Evolutionary conservation across 116 monocot species (phyloP), one percentile per base, ranked within the genome.

Genomic region (Papilionanthe hybrid): DNA sequence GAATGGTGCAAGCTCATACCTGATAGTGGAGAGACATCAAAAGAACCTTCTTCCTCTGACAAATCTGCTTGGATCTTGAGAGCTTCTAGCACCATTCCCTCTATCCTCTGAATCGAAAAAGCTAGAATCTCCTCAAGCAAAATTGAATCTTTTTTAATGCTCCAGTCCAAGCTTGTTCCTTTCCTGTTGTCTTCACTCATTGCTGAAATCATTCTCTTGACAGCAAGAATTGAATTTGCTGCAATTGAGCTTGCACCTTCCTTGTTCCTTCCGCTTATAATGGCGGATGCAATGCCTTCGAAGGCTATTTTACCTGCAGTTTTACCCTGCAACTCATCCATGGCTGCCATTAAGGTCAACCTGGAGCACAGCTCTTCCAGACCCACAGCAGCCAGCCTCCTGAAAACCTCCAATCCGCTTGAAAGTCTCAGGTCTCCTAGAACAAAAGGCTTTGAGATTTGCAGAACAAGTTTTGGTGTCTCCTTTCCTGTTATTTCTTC

Each of bases 251-350:
- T 87, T 29, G 72, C 87, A 5, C 81, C 80, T 72, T 78, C 82
- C 47, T 80, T 87, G 81, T 81, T 83, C 78, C 87, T 80, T 11
- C 87, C 87, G 27, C 66, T 78, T 44, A 87, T 75, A 30, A 87
- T 69, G 1, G 83, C 80, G 5, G 79, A 83, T 10, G 86, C 86
- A 32, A 86, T 79, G 17, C 86, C 86, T 72, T 86, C 86, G n/a
- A 83, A 80, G 9, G 83, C 86, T 1, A 86, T 72, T 72, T 83
- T 79, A 41, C 77, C 86, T 2, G 83, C 72, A 13, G 80, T 77
- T 77, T 86, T 86, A 13, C 83, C 86, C 28, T 37, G 67, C 43
- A 87, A 45, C 29, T 87, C 82, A 37, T 87, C 87, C 87, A 87
- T 82, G 41, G 55, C 79, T 1, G 55, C 65, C 76, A 84, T 60